Evolutionary conservation across 139 green algal species (phyloP).

Genomic region (Trebouxia sp.): DNA sequence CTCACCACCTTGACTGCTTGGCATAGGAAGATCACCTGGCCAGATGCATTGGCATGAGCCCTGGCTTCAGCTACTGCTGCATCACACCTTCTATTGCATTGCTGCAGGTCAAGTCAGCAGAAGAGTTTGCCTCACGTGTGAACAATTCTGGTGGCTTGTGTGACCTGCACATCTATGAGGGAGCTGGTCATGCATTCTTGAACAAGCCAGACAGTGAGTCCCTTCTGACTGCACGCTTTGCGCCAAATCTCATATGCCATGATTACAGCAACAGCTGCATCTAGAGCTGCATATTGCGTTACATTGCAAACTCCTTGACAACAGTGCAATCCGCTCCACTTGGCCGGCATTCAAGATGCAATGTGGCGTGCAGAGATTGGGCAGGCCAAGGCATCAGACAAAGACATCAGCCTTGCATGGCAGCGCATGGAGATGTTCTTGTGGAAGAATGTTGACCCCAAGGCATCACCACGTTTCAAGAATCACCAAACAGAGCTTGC

Average conservation of each 20-base stretch:
- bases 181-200: slow-evolving; percentile 62
- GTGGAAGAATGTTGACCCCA: neutral
- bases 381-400: neutral
- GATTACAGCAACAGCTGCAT: too few species aligned
- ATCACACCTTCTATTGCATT: neutral
- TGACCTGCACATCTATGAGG: slow-evolving; percentile 55
- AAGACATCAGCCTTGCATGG: slow-evolving; percentile 6
- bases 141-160: slow-evolving; percentile 48
- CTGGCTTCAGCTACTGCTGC: too few species aligned
- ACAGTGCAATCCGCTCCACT: too few species aligned
- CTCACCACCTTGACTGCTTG: too few species aligned
- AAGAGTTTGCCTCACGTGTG: slow-evolving; percentile 30
- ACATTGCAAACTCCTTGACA: too few species aligned
- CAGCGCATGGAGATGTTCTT: slow-evolving; percentile 2
- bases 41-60: neutral
- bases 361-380: neutral
- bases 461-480: neutral
- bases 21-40: too few species aligned
- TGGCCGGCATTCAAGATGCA: too few species aligned
- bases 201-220: slow-evolving; percentile 32
- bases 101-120: slow-evolving; percentile 23
- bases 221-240: too few species aligned
- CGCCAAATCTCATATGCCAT: too few species aligned
- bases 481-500: neutral
- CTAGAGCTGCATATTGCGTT: too few species aligned